Base-by-base conservation (phyloP, 1,139 yeast genomes). In the Sugiyamaella castrensis region DNA sequence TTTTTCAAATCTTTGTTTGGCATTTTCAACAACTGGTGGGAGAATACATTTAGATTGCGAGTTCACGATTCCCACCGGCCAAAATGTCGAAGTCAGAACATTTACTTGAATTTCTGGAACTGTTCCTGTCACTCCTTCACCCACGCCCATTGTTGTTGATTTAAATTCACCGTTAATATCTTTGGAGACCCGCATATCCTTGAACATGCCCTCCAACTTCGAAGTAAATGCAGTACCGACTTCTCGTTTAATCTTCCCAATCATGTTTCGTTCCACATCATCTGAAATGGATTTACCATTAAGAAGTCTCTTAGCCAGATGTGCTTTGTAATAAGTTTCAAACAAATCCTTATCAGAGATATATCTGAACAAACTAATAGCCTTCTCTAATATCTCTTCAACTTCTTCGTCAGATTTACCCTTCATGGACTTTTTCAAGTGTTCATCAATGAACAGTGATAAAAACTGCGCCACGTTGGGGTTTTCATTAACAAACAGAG, bases 301-400 rank as follows among this genome's bases (percentile, higher is more conserved):
- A 48, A 92, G 73, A 32, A 82, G 64, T 52, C 98, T 72, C 63
- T 87, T 88, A 1, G 98, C 97, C 55, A 92, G 75, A 69, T 88
- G 96, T 48, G 84, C 86, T 58, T 91, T 91, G 67, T 88, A 92
- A 56, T 85, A 83, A 31, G 80, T 82, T 65, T 88, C 96, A 68
- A 92, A 92, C 34, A 87, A 73, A 66, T 92, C 98, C 63, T 88
- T 91, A 59, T 92, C 97, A 47, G 80, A 75, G 37, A 92, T 75
- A 58, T 80, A 82, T 49, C 84, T 72, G 60, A 89, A 82, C 39
- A 92, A 74, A 32, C 73, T 68, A 9, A 85, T 74, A 0, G 89
- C 77, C 38, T 77, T 76, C 41, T 73, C 73, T 40, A 88, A 68
- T 8, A 79, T 71, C 1, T 69, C 74, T 52, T 83, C 88, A 1